Percentiles rank a stretch among this genome's conserved stretches.
Evolutionary conservation across 805 yeast species (phyloP).

Genomic region (Suhomyces sp.): DNA sequence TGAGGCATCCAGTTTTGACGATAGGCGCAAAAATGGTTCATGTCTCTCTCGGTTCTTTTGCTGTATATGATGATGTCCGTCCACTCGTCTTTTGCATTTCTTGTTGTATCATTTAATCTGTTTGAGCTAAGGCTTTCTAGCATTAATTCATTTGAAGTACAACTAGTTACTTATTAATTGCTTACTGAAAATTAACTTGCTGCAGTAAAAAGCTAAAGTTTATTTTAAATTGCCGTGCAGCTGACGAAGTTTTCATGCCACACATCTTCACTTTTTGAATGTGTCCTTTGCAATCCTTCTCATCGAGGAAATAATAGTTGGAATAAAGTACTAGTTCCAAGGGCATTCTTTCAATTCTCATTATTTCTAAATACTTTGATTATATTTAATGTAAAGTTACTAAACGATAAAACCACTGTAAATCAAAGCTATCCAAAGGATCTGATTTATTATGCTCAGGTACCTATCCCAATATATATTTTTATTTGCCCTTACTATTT

Average conservation of each 20-base stretch:
- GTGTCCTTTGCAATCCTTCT: not conserved
- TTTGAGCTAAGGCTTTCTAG: not conserved
- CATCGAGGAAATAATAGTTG: not conserved
- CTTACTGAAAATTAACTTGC: not conserved
- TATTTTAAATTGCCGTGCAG: not conserved
- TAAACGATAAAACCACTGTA: not conserved
- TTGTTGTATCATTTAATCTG: not conserved
- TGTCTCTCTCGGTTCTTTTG: constrained; percentile 6
- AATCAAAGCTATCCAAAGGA: too few relatives aligned
- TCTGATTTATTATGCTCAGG: too few relatives aligned
- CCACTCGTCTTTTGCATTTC: not conserved
- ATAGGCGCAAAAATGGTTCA: constrained; percentile 9
- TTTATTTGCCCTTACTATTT: not conserved
- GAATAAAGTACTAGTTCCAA: not conserved
- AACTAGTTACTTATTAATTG: not conserved
- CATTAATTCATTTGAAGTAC: not conserved
- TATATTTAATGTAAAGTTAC: not conserved
- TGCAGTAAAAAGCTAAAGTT: not conserved
- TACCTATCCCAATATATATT: too few relatives aligned
- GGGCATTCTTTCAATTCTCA: not conserved
- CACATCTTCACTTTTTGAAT: not conserved
- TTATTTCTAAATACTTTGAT: not conserved
- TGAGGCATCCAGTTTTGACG: constrained; percentile 33
- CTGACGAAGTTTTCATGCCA: not conserved
- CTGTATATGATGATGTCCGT: constrained; percentile 1